Evolutionary conservation across 2,329 filamentous ascomycete species (phyloP).

Genomic region (Aspergillus quadricinctus): DNA sequence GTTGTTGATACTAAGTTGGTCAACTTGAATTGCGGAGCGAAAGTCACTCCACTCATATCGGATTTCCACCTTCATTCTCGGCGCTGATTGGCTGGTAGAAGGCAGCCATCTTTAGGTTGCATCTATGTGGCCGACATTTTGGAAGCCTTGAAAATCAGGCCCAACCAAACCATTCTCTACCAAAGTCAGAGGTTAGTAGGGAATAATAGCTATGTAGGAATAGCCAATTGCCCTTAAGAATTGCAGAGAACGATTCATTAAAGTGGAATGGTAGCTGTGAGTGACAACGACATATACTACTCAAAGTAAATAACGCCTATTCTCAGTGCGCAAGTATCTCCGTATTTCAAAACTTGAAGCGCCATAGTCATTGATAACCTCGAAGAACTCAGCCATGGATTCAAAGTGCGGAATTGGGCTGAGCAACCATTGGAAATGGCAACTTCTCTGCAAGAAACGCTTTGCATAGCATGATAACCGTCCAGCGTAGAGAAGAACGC

Average conservation of each 20-base stretch:
- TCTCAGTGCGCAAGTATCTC: background rate
- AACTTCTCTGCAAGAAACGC: background rate
- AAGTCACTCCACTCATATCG: background rate
- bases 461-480: background rate
- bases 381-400: background rate
- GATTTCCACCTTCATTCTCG: background rate
- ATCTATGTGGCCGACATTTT: background rate
- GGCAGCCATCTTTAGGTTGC: too few species aligned
- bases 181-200: background rate
- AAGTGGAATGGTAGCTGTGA: background rate
- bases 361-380: too few species aligned
- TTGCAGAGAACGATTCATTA: background rate
- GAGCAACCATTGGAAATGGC: background rate
- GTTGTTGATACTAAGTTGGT: background rate
- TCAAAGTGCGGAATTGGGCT: background rate
- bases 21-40: background rate
- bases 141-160: background rate
- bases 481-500: background rate
- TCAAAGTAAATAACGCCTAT: background rate
- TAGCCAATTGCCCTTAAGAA: background rate
- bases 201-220: background rate
- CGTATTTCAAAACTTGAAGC: background rate
- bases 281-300: background rate
- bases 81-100: background rate
- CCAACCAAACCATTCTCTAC: too few species aligned